A percentile compares a stretch with the other conserved stretches of the same genome.
Evolutionary conservation across 139 green algal species (phyloP).

Genomic region (Nannochloris sp.): DNA sequence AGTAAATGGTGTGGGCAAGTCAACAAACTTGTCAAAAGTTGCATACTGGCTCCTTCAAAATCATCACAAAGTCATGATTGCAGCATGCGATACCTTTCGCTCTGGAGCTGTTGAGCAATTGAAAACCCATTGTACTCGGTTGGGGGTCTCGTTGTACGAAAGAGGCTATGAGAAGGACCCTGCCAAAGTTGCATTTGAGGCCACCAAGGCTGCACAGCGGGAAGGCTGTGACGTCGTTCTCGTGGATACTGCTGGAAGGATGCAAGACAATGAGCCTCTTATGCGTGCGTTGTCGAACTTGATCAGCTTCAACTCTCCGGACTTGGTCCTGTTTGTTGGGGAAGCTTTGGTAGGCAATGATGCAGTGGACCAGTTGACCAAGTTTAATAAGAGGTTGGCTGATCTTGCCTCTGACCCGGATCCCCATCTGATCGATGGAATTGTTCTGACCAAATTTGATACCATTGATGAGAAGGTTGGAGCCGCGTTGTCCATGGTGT

Average conservation of each 20-base stretch:
- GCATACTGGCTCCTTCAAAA: conserved; percentile 91
- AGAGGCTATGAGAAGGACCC: conserved; percentile 98
- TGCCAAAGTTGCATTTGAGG: conserved; percentile 81
- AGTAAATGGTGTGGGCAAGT: conserved; percentile 99
- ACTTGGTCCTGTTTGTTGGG: conserved; percentile 97
- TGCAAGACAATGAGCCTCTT: conserved; percentile 98
- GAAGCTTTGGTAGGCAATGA: conserved; percentile 98
- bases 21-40: conserved; percentile 97
- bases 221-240: conserved; percentile 83
- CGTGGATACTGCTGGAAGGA: conserved; percentile 84
- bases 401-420: conserved; percentile 45
- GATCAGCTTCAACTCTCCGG: conserved; percentile 85
- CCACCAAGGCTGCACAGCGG: conserved; percentile 67
- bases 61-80: conserved; percentile 73
- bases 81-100: conserved; percentile 97
- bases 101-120: conserved; percentile 97
- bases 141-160: conserved; percentile 90
- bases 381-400: conserved; percentile 84
- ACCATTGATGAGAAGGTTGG: conserved; percentile 98
- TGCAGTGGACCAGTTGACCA: conserved; percentile 93
- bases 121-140: conserved; percentile 82
- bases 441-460: conserved; percentile 92
- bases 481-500: conserved; percentile 96
- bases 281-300: conserved; percentile 95
- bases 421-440: conserved; percentile 42